Evolutionary conservation across 2,329 filamentous ascomycete genomes (phyloP).

Genomic region (Ceratocystis papillata): DNA sequence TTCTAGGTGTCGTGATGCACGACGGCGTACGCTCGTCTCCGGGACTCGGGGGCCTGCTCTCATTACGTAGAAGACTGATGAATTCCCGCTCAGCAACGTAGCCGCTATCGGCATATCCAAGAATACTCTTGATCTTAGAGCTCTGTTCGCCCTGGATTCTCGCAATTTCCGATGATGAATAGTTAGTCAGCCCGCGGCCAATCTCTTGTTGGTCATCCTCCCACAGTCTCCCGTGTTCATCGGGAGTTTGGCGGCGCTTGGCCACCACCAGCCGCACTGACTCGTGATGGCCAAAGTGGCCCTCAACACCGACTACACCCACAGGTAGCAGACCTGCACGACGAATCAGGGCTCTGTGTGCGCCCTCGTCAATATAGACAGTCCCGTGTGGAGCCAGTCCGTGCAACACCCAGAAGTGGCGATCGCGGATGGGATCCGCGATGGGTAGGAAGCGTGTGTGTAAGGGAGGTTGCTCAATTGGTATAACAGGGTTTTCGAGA

Average conservation of each 20-base stretch:
- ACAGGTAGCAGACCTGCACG: slow-evolving; percentile 84
- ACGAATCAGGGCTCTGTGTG: slow-evolving; percentile 63
- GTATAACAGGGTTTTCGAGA: slow-evolving; percentile 26
- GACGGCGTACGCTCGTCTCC: slow-evolving; percentile 11
- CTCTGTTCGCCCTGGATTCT: slow-evolving; percentile 78
- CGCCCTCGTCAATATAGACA: slow-evolving; percentile 85
- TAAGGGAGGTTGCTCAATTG: slow-evolving; percentile 46
- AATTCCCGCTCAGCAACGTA: slow-evolving; percentile 86
- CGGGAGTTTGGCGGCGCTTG: slow-evolving; percentile 41
- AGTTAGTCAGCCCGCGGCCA: slow-evolving; percentile 83
- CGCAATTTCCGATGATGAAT: slow-evolving; percentile 71
- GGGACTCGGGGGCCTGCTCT: slow-evolving; percentile 39
- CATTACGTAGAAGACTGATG: slow-evolving; percentile 58
- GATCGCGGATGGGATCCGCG: slow-evolving; percentile 72
- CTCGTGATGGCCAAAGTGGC: slow-evolving; percentile 83
- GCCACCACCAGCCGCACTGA: slow-evolving; percentile 79
- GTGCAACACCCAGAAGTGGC: slow-evolving; percentile 95
- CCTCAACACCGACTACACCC: slow-evolving; percentile 83
- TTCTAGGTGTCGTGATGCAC: neutral
- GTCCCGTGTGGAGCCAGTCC: slow-evolving; percentile 83
- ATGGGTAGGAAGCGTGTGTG: slow-evolving; percentile 92
- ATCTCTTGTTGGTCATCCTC: slow-evolving; percentile 55
- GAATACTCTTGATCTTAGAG: slow-evolving; percentile 62
- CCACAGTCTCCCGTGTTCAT: slow-evolving; percentile 39
- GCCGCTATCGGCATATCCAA: slow-evolving; percentile 90